Conservation (phyloP, 257 asterid genomes). For the Nicotiana benthamiana region DNA sequence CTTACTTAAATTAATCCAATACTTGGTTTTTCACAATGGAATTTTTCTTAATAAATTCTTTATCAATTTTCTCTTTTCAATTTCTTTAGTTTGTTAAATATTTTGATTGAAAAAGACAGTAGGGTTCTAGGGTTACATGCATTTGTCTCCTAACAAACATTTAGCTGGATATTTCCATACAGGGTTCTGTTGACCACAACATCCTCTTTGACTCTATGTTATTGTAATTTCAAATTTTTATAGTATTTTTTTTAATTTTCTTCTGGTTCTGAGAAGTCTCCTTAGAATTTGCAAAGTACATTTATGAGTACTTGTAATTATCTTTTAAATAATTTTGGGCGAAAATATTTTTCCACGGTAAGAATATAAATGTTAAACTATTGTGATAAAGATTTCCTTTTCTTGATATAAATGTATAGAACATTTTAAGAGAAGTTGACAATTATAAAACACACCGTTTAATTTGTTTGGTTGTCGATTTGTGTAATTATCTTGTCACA, state of each 20-base stretch:
- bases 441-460: background rate
- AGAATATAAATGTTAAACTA: too few relatives aligned
- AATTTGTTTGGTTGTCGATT: background rate
- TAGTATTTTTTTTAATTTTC: background rate
- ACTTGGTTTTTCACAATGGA: too few relatives aligned
- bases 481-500: background rate
- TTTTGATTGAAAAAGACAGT: background rate
- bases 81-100: background rate
- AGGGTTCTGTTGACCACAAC: background rate
- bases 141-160: background rate
- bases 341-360: too few relatives aligned
- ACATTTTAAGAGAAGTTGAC: background rate
- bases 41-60: background rate
- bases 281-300: too few relatives aligned
- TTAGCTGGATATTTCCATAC: background rate
- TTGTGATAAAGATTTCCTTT: too few relatives aligned
- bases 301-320: too few relatives aligned
- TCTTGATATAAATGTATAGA: too few relatives aligned
- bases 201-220: background rate
- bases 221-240: background rate
- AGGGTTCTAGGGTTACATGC: background rate
- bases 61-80: background rate
- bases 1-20: background rate
- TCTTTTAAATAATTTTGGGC: too few relatives aligned
- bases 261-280: background rate